phyloP scores from a whole-genome alignment of 805 yeast species.

The Barnettozyma siamensis region DNA sequence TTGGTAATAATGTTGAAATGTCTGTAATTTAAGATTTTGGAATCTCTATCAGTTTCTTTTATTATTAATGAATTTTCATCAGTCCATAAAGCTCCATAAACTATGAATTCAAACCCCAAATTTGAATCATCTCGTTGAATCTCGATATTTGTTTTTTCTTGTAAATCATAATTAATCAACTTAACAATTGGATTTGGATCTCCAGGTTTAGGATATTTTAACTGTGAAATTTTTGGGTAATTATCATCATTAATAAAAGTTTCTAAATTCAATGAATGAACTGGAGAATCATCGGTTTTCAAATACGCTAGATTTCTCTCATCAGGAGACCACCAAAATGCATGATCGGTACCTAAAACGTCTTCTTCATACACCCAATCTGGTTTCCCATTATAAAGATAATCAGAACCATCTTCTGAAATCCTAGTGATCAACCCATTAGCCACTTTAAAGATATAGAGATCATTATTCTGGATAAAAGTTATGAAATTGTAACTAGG shows the following conservation, averaged over 20 bases:
- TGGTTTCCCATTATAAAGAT: constrained; percentile 60
- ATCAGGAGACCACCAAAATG: constrained; percentile 72
- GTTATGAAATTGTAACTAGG: constrained; percentile 52
- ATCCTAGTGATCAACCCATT: constrained; percentile 13
- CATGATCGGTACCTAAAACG: constrained; percentile 49
- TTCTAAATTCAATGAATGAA: constrained; percentile 46
- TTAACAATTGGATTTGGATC: constrained; percentile 50
- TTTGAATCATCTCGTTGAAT: constrained; percentile 24
- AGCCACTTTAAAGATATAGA: constrained; percentile 41
- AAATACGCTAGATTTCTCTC: constrained; percentile 51
- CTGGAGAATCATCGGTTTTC: constrained; percentile 54
- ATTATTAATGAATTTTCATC: constrained; percentile 42
- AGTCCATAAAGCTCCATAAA: constrained; percentile 62
- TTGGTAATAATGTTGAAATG: constrained; percentile 30
- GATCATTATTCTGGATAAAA: constrained; percentile 49
- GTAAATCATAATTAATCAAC: constrained; percentile 38
- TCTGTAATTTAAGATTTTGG: constrained; percentile 49
- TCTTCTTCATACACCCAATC: constrained; percentile 90
- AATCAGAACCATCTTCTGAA: constrained; percentile 43
- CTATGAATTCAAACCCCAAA: constrained; percentile 42
- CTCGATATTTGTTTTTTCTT: constrained; percentile 14
- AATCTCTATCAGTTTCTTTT: constrained; percentile 58
- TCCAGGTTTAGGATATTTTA: constrained; percentile 76
- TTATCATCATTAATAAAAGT: constrained; percentile 37
- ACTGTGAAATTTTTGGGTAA: constrained; percentile 41